Percentiles rank a stretch among this genome's conserved stretches.
These are phyloP conservation scores for Talaromyces sp. DNA, from an alignment of 2,329 filamentous ascomycete genomes.

Conservation along the genomic window DNA sequence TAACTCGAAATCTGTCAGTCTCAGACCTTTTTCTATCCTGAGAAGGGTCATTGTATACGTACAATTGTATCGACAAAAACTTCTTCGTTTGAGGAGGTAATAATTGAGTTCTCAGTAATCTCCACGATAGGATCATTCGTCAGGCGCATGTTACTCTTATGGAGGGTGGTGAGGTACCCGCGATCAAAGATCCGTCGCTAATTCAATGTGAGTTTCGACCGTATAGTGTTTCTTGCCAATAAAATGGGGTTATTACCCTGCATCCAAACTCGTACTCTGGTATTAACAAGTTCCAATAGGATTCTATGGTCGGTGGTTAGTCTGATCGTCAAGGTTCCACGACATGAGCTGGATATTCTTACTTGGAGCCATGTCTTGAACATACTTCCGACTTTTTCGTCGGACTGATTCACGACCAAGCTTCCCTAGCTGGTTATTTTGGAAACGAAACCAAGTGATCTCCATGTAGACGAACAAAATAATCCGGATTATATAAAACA, in stretches of 20 bases:
- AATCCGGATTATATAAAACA: background rate
- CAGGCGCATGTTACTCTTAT: conserved; percentile 1
- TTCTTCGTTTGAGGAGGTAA: background rate
- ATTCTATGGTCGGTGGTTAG: background rate
- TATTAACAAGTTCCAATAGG: conserved; percentile 21
- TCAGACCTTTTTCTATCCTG: background rate
- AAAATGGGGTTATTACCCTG: conserved; percentile 16
- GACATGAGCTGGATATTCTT: background rate
- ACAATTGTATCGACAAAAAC: background rate
- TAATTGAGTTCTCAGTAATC: conserved; percentile 13
- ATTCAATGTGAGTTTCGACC: background rate
- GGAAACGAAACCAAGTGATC: conserved; percentile 1
- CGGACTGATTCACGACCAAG: background rate
- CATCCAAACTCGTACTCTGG: conserved; percentile 24
- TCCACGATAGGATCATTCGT: conserved; percentile 20
- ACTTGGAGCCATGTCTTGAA: conserved; percentile 3
- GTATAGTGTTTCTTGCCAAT: background rate
- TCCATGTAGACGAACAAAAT: conserved; percentile 9
- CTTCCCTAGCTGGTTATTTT: background rate
- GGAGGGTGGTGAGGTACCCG: background rate
- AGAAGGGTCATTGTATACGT: background rate
- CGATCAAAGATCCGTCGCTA: conserved; percentile 11
- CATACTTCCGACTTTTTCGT: background rate
- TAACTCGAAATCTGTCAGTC: conserved; percentile 11
- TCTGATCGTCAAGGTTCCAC: background rate